A percentile compares a stretch with the other conserved stretches of the same genome.
phyloP scores from a whole-genome alignment of 1,284 basidiomycete species.

The Cutaneotrichosporon sp. region DNA sequence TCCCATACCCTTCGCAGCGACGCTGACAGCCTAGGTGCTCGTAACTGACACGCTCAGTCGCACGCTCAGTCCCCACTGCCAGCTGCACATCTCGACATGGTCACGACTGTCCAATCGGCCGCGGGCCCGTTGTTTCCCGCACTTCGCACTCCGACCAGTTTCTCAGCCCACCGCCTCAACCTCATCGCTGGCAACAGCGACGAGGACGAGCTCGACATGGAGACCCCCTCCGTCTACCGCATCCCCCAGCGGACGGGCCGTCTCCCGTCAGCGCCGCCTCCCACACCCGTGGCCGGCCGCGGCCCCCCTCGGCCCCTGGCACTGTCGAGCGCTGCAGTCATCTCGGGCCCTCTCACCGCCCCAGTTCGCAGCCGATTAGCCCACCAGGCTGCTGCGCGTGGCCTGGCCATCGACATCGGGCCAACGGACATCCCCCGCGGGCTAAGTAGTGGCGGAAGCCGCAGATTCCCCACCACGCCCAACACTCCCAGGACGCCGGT shows the following conservation, averaged over 20 bases:
- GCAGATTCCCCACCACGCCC: too few species aligned
- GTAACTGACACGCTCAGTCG: too few species aligned
- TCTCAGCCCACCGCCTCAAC: background rate
- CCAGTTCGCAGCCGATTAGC: constrained; percentile 19
- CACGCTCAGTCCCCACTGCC: too few species aligned
- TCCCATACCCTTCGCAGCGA: too few species aligned
- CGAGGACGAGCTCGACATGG: background rate
- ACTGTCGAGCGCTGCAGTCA: background rate
- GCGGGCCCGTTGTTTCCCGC: background rate
- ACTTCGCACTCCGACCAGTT: background rate
- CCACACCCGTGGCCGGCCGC: background rate
- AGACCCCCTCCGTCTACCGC: constrained; percentile 7
- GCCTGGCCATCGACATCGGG: constrained; percentile 27
- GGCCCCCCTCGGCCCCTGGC: background rate
- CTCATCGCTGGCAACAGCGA: too few species aligned
- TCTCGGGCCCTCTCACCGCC: constrained; percentile 1
- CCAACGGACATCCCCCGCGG: constrained; percentile 5
- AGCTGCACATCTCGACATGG: too few species aligned
- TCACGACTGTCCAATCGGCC: too few species aligned
- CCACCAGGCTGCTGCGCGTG: constrained; percentile 22
- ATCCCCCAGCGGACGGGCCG: constrained; percentile 19
- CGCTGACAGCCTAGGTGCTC: too few species aligned
- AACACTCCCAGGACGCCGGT: background rate
- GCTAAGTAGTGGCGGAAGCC: too few species aligned
- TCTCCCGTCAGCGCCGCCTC: constrained; percentile 2